Evolutionary conservation across 139 green algal genomes (phyloP).

Genomic region (Volvox africanus): DNA sequence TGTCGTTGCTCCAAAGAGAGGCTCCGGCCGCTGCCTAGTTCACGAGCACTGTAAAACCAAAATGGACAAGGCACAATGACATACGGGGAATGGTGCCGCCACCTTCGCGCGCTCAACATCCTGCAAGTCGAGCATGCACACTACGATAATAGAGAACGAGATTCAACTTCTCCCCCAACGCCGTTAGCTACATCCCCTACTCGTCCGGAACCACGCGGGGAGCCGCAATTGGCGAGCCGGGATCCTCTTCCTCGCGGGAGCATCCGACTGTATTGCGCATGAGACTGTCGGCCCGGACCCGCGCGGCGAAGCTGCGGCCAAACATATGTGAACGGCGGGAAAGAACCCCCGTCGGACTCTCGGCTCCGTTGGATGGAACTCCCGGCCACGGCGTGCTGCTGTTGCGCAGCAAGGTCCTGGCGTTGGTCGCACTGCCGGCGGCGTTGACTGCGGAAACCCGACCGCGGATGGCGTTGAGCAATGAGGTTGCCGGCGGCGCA

Average conservation of each 20-base stretch:
- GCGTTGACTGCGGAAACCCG: background rate
- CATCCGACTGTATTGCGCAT: background rate
- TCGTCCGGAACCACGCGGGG: background rate
- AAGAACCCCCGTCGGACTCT: background rate
- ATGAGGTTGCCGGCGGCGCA: background rate
- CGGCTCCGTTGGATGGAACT: background rate
- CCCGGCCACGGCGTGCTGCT: background rate
- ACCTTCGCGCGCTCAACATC: too few species aligned
- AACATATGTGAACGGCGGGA: background rate
- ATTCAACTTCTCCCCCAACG: too few species aligned
- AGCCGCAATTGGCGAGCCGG: background rate
- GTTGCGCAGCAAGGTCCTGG: background rate
- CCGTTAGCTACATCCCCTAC: too few species aligned
- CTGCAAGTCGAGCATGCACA: too few species aligned
- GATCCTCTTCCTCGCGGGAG: background rate
- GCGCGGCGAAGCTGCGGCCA: background rate
- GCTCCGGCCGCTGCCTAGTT: too few species aligned
- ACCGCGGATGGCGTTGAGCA: constrained; percentile 1
- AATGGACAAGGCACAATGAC: too few species aligned
- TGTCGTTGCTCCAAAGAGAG: too few species aligned
- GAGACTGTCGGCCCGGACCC: background rate
- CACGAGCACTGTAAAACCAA: too few species aligned
- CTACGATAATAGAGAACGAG: too few species aligned
- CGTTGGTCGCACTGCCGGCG: background rate
- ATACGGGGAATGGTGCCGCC: too few species aligned